phyloP scores from a whole-genome alignment of 805 yeast species.

The Hanseniaspora occidentalis region DNA sequence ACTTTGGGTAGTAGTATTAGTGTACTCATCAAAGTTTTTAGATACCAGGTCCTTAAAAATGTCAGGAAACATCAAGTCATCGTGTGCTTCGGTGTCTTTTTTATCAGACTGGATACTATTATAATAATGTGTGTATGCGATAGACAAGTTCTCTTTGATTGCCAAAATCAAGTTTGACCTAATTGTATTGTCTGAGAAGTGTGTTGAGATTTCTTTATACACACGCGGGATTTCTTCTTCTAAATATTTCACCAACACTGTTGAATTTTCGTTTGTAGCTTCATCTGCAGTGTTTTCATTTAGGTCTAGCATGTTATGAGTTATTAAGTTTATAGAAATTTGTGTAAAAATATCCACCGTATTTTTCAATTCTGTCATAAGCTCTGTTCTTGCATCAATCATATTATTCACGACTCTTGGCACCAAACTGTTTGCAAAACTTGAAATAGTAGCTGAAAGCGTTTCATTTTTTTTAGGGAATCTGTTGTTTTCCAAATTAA shows the following conservation, averaged over 20 bases:
- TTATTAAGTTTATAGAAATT: constrained; percentile 36
- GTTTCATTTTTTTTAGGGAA: constrained; percentile 6
- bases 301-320: constrained; percentile 30
- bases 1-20: no score
- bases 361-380: constrained; percentile 60
- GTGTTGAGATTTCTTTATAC: constrained; percentile 37
- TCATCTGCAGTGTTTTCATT: constrained; percentile 21
- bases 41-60: constrained; percentile 39
- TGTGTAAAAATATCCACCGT: constrained; percentile 59
- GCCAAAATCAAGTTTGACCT: constrained; percentile 47
- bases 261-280: constrained; percentile 17
- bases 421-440: constrained; percentile 51
- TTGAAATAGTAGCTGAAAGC: constrained; percentile 24
- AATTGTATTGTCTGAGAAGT: constrained; percentile 43
- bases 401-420: constrained; percentile 73
- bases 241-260: constrained; percentile 36
- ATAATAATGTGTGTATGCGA: constrained; percentile 45
- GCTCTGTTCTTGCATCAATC: constrained; percentile 66
- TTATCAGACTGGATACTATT: constrained; percentile 20
- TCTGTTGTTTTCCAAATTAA: no score
- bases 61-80: constrained; percentile 53
- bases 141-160: constrained; percentile 45
- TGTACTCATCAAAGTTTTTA: constrained; percentile 17
- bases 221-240: constrained; percentile 44
- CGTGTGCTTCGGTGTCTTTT: constrained; percentile 23